phyloP scores from a whole-genome alignment of 2,329 filamentous ascomycete species.

The Clarireedia monteithiana region DNA sequence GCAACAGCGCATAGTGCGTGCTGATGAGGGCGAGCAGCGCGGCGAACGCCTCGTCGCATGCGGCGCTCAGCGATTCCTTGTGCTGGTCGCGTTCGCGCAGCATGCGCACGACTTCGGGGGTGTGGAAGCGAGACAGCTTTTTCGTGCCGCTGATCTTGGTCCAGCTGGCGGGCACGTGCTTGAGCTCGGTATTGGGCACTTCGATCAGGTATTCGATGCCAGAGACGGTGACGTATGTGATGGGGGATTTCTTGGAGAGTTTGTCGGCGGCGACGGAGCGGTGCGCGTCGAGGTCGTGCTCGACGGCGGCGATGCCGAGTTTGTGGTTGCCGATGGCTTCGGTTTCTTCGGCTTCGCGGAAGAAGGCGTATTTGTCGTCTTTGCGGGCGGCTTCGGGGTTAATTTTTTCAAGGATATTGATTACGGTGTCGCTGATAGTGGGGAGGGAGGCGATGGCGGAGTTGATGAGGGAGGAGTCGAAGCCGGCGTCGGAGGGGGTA shows the following conservation, averaged over 20 bases:
- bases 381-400: slow-evolving; percentile 74
- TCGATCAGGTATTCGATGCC: slow-evolving; percentile 95
- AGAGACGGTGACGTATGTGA: slow-evolving; percentile 74
- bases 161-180: slow-evolving; percentile 89
- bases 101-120: slow-evolving; percentile 77
- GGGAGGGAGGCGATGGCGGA: slow-evolving; percentile 70
- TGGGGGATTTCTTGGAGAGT: slow-evolving; percentile 59
- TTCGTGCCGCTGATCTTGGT: slow-evolving; percentile 92
- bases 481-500: slow-evolving; percentile 58
- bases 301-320: slow-evolving; percentile 81
- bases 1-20: slow-evolving; percentile 78
- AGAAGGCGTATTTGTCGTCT: slow-evolving; percentile 93
- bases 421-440: slow-evolving; percentile 63
- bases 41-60: slow-evolving; percentile 78
- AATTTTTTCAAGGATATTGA: slow-evolving; percentile 74
- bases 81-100: slow-evolving; percentile 87
- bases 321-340: slow-evolving; percentile 87
- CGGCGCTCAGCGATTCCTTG: slow-evolving; percentile 85
- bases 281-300: slow-evolving; percentile 79
- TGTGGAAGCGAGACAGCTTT: slow-evolving; percentile 85
- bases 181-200: slow-evolving; percentile 73
- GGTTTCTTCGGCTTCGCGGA: slow-evolving; percentile 78
- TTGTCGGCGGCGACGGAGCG: slow-evolving; percentile 62
- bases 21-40: slow-evolving; percentile 66
- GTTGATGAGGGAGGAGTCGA: slow-evolving; percentile 61